phyloP scores from a whole-genome alignment of 2,329 filamentous ascomycete species.

The Pseudogymnoascus sp. region DNA sequence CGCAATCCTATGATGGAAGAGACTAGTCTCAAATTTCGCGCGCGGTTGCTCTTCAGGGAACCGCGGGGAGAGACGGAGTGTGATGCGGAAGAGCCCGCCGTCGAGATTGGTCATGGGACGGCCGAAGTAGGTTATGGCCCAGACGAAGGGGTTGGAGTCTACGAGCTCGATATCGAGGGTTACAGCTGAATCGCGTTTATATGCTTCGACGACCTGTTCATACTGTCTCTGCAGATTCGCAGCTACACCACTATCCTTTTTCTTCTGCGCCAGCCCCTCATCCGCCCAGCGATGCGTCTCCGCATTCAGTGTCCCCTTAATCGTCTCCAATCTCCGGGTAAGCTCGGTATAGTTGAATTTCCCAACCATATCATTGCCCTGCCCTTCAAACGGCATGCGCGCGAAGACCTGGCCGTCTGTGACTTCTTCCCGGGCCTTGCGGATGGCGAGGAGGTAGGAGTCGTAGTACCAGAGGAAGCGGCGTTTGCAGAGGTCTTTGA shows the following conservation, averaged over 20 bases:
- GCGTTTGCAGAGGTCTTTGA: constrained; percentile 82
- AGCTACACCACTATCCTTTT: constrained; percentile 64
- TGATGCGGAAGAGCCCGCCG: constrained; percentile 79
- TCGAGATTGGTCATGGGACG: constrained; percentile 89
- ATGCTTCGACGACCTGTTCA: constrained; percentile 68
- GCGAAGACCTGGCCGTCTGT: constrained; percentile 56
- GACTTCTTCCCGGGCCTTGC: constrained; percentile 54
- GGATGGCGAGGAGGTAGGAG: constrained; percentile 66
- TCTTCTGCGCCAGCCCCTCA: constrained; percentile 55
- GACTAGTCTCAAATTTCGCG: constrained; percentile 66
- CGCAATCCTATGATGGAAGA: constrained; percentile 85
- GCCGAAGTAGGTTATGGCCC: constrained; percentile 83
- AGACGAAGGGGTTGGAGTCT: constrained; percentile 79
- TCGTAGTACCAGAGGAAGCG: constrained; percentile 96
- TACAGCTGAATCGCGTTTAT: constrained; percentile 59
- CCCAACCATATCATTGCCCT: constrained; percentile 74
- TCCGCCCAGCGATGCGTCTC: constrained; percentile 65
- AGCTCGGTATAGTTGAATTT: constrained; percentile 73
- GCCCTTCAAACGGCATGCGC: constrained; percentile 81
- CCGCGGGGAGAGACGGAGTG: constrained; percentile 67
- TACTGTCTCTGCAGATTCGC: constrained; percentile 77
- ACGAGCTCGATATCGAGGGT: constrained; percentile 70
- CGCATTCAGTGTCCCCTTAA: constrained; percentile 61
- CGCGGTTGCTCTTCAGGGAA: constrained; percentile 88
- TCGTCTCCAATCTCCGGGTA: constrained; percentile 54